phyloP scores from a whole-genome alignment of 2,329 filamentous ascomycete species.

The Aureobasidium sp. region DNA sequence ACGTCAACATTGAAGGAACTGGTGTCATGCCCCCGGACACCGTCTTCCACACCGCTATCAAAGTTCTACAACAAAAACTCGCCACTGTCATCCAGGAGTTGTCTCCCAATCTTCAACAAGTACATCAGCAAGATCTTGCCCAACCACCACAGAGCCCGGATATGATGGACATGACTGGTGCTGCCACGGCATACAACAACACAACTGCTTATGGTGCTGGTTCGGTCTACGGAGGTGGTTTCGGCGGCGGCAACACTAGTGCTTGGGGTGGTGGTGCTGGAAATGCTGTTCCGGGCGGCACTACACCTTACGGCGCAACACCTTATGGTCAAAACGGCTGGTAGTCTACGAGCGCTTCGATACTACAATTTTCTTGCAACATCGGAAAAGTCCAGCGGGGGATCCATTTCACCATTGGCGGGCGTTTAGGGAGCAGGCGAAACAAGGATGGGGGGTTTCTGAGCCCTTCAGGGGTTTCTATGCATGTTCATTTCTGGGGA shows the following conservation, averaged over 20 bases:
- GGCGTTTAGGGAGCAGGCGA: background rate
- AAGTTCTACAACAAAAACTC: conserved; percentile 82
- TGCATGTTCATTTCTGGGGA: background rate
- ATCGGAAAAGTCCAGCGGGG: conserved; percentile 1
- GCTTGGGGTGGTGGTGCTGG: conserved; percentile 53
- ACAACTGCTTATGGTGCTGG: conserved; percentile 58
- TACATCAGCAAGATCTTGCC: conserved; percentile 42
- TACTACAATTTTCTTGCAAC: background rate
- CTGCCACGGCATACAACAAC: conserved; percentile 57
- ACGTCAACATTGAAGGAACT: conserved; percentile 85
- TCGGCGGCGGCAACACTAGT: conserved; percentile 57
- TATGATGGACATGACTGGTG: conserved; percentile 43
- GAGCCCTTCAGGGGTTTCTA: background rate
- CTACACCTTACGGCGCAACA: conserved; percentile 52
- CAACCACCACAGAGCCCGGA: conserved; percentile 47
- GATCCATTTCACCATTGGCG: background rate
- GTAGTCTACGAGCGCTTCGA: background rate
- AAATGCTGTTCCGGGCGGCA: conserved; percentile 46
- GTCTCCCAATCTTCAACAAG: conserved; percentile 43
- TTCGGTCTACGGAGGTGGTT: conserved; percentile 55
- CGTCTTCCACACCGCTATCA: conserved; percentile 82
- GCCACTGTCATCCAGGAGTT: conserved; percentile 65
- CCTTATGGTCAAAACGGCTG: conserved; percentile 18
- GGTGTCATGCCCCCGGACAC: conserved; percentile 83
- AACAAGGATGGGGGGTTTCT: background rate